Evolutionary conservation across 306 rosid species (phyloP).

Genomic region (Citrullus mucosospermus): DNA sequence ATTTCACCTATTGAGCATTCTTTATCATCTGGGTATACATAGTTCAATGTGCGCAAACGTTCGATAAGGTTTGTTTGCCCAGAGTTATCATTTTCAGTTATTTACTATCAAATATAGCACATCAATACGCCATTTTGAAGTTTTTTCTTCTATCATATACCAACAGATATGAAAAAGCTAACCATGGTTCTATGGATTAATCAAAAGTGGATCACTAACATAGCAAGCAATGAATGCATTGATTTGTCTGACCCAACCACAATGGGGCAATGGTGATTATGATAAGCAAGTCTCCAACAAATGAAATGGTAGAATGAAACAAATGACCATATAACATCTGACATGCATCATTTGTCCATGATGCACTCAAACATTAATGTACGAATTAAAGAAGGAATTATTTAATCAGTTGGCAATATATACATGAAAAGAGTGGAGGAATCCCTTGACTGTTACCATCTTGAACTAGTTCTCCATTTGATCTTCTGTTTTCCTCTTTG

Average conservation of each 20-base stretch:
- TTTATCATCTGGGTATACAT: not conserved
- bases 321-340: not conserved
- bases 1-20: not conserved
- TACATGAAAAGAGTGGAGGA: conserved; percentile 21
- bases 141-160: not conserved
- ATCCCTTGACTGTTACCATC: not conserved
- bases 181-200: not conserved
- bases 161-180: not conserved
- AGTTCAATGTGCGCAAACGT: not conserved
- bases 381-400: not conserved
- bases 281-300: not conserved
- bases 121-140: not conserved
- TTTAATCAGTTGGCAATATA: conserved; percentile 14
- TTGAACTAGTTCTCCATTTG: conserved; percentile 17
- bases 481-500: conserved; percentile 13
- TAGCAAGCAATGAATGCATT: not conserved
- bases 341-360: not conserved
- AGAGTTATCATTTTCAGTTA: not conserved
- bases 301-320: not conserved
- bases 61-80: not conserved
- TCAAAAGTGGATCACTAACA: not conserved
- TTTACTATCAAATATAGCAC: not conserved
- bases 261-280: not conserved
- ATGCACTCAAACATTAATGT: not conserved
- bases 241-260: not conserved